Evolutionary conservation across 495 filamentous ascomycete species (phyloP).

Genomic region (Xylaria flabelliformis): DNA sequence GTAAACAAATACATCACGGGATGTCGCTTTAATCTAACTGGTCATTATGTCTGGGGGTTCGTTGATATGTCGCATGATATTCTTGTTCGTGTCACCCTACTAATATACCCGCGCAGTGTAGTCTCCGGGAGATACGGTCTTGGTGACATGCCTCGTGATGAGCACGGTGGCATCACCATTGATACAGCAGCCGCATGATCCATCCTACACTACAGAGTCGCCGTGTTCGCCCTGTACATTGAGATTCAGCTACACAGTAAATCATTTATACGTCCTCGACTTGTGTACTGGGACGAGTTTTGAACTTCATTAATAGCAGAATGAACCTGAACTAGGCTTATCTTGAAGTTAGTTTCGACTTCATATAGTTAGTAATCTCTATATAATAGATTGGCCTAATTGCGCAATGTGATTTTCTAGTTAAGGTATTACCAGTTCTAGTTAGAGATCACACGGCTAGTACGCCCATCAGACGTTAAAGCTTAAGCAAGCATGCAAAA

Average conservation of each 20-base stretch:
- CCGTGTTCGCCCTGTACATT: not conserved
- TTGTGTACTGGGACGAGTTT: not conserved
- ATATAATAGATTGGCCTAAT: no score
- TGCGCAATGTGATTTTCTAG: no score
- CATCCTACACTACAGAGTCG: not conserved
- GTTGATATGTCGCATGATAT: not conserved
- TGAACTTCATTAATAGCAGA: no score
- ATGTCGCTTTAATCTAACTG: not conserved
- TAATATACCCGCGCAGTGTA: not conserved
- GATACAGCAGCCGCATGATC: not conserved
- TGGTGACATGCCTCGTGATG: not conserved
- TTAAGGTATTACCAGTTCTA: no score
- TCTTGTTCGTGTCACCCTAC: not conserved
- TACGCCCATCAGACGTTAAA: no score
- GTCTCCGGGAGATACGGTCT: not conserved
- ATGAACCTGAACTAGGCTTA: no score
- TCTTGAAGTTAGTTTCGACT: no score
- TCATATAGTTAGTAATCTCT: no score
- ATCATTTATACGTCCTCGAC: not conserved
- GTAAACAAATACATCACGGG: constrained; percentile 5
- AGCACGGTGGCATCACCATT: not conserved
- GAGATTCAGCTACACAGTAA: not conserved
- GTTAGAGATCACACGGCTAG: no score
- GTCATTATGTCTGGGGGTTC: not conserved
- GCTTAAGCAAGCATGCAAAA: no score